These are phyloP conservation scores for Cornus suecica DNA, from an alignment of 148 eudicot genomes.

Conservation along the genomic window DNA sequence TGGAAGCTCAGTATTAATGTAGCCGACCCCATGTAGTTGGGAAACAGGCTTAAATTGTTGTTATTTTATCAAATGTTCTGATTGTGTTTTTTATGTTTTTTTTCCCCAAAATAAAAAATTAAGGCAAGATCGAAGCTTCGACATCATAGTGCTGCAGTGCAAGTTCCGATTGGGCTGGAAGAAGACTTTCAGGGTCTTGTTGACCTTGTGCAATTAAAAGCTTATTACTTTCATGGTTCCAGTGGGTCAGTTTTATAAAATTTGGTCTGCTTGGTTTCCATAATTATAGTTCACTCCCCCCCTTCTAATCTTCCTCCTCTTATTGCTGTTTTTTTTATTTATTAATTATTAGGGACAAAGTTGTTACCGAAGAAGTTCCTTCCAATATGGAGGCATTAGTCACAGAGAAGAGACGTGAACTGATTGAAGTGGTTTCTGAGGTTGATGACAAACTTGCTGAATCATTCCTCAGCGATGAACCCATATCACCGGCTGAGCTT, in stretches of 20 bases:
- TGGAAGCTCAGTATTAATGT: no score
- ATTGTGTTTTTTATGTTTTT: not conserved
- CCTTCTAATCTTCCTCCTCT: slow-evolving; percentile 6
- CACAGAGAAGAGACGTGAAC: slow-evolving; percentile 80
- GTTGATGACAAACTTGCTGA: slow-evolving; percentile 97
- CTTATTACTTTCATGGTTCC: slow-evolving; percentile 78
- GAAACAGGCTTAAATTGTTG: no score
- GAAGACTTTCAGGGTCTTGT: slow-evolving; percentile 89
- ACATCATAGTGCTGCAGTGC: slow-evolving; percentile 96
- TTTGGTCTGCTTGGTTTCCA: slow-evolving; percentile 10
- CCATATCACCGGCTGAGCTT: slow-evolving; percentile 77
- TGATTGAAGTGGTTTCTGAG: slow-evolving; percentile 87
- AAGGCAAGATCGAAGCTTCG: slow-evolving; percentile 93
- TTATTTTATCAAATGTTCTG: no score
- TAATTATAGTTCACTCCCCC: not conserved
- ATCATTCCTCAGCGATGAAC: slow-evolving; percentile 80
- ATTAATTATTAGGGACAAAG: slow-evolving; percentile 51
- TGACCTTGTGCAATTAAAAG: slow-evolving; percentile 83
- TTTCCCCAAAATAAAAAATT: not conserved
- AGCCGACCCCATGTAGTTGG: no score
- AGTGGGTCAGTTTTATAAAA: slow-evolving; percentile 65
- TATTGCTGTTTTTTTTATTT: not conserved
- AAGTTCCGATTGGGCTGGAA: slow-evolving; percentile 92
- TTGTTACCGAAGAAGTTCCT: slow-evolving; percentile 69
- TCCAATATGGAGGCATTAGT: slow-evolving; percentile 58